Base-by-base conservation (phyloP, 169 alveolate genomes). In the Babesia divergens region DNA sequence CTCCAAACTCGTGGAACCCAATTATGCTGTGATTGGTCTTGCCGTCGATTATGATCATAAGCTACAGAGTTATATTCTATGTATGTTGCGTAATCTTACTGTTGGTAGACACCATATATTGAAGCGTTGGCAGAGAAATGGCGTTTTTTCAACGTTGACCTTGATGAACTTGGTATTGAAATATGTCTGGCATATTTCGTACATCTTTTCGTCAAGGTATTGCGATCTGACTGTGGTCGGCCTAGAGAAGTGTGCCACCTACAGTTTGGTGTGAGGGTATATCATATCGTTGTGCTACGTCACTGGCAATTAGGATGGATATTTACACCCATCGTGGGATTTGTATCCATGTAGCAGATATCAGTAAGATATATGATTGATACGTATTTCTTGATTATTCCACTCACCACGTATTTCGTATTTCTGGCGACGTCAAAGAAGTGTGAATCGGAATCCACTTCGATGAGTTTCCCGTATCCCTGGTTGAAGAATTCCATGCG, bases 51-150 rank as follows among this genome's bases (percentile, higher is more conserved):
- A 88, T 84, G 24, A 88, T 80, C 83, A 70, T 70, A 53, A 80
- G 62, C 88, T 80, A 52, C 51, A 49, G 4, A 22, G 29, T 9
- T 0, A 6, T 66, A 5, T 11, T 1, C 0, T 32, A 6, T 38
- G 37, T 6, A 5, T 9, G 0, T 3, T 7, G 24, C 0, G 3
- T 34, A 6, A 42, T 59, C 83, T 65, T 75, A 88, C 84, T 11
- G 93, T 88, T 16, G 93, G 93, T 3, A 88, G 65, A 58, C 93
- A 88, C 93, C 93, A 88, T 8, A 88, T 88, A 55, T 88, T 88
- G 58, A 88, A 84, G 38, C 90, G 64, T 31, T 88, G 91, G 58
- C 91, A 88, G 34, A 88, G 72, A 65, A 83, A 88, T 51, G 93
- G 93, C 43, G 91, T 71, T 18, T 68, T 77, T 44, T 88, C 93